Conservation (phyloP, 345 rosid species). For the Hevea brasiliensis region DNA sequence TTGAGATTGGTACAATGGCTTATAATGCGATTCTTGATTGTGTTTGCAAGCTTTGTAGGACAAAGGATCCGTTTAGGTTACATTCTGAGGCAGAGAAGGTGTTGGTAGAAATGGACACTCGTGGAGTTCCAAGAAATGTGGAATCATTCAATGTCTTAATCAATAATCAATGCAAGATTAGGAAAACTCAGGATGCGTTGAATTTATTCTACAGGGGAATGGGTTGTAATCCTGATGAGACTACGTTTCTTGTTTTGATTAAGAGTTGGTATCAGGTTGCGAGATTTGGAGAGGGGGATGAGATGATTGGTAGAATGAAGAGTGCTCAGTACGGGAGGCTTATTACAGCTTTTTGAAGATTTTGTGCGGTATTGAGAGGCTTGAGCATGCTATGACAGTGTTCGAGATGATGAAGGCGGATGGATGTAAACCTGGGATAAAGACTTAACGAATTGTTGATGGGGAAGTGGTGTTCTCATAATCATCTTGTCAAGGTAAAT, state of each 20-base stretch:
- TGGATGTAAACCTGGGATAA: conserved; percentile 70
- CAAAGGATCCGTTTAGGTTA: conserved; percentile 72
- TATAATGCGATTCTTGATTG: conserved; percentile 82
- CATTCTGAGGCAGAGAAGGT: conserved; percentile 71
- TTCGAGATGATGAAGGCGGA: conserved; percentile 80
- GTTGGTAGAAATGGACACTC: conserved; percentile 75
- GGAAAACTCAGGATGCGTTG: conserved; percentile 82
- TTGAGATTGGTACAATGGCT: conserved; percentile 67
- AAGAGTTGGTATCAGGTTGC: conserved; percentile 88
- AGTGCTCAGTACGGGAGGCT: conserved; percentile 62
- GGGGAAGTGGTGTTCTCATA: conserved; percentile 66
- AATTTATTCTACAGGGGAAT: conserved; percentile 69
- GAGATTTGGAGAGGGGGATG: conserved; percentile 86
- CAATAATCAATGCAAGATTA: conserved; percentile 67
- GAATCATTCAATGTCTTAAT: conserved; percentile 84
- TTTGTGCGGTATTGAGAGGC: conserved; percentile 92
- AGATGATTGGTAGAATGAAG: conserved; percentile 88
- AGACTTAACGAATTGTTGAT: conserved; percentile 80
- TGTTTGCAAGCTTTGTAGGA: conserved; percentile 82
- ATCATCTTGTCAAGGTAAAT: conserved; percentile 73
- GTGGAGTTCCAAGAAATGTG: conserved; percentile 87
- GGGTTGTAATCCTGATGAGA: conserved; percentile 71
- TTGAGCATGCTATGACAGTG: conserved; percentile 84
- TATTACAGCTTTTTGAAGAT: conserved; percentile 74
- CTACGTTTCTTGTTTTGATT: conserved; percentile 61